Conservation (phyloP, 129 eudicot species). For the Pulicaria dysenterica region DNA sequence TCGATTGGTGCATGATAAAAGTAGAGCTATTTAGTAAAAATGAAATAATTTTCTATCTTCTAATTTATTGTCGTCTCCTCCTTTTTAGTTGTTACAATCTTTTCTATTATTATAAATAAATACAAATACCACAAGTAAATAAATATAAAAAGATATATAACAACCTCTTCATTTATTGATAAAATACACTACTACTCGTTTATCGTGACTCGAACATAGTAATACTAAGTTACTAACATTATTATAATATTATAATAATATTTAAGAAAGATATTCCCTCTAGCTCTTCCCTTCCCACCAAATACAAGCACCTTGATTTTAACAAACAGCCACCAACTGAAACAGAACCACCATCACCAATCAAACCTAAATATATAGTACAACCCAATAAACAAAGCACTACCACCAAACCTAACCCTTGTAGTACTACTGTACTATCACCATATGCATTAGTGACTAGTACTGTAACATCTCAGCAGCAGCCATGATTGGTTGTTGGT, state of each 20-base stretch:
- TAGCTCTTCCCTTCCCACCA: constrained; percentile 5
- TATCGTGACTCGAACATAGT: constrained; percentile 6
- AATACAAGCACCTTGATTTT: constrained; percentile 27
- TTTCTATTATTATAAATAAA: too few relatives aligned
- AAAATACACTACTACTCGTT: constrained; percentile 7
- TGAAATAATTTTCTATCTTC: too few relatives aligned
- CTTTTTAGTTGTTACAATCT: too few relatives aligned
- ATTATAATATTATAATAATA: neutral
- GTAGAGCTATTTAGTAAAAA: too few relatives aligned
- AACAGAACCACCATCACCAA: constrained; percentile 30
- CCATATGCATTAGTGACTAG: constrained; percentile 25
- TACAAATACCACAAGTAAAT: too few relatives aligned
- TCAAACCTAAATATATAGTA: constrained; percentile 37
- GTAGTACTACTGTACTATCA: constrained; percentile 7
- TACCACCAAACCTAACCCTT: constrained; percentile 34
- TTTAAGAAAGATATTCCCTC: neutral
- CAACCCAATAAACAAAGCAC: too few relatives aligned
- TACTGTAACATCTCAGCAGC: constrained; percentile 63
- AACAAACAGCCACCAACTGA: constrained; percentile 24
- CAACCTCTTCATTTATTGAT: too few relatives aligned
- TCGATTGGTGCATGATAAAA: too few relatives aligned
- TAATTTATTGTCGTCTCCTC: too few relatives aligned
- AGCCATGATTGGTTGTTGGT: constrained; percentile 79
- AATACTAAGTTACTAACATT: constrained; percentile 1
- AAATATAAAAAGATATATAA: too few relatives aligned